Evolutionary conservation across 495 filamentous ascomycete species (phyloP), one percentile per base, ranked within the genome.

Genomic region (Hypoxylon cercidicola): DNA sequence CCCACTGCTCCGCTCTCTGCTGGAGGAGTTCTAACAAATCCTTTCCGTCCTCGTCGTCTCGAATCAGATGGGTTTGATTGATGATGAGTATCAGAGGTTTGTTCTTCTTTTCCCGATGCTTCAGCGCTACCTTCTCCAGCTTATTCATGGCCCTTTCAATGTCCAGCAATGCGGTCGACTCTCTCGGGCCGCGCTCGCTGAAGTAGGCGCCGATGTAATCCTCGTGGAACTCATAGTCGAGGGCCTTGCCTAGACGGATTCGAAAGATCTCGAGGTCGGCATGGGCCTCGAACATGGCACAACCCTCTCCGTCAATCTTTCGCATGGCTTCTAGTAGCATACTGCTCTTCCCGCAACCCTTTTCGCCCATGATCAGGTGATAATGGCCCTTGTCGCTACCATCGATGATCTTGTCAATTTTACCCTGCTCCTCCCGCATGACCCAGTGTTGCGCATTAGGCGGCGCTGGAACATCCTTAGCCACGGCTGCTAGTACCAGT

Each of bases 121-220:
- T 78, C 16, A 97, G 71, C 0, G 95, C 95, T 8, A 97, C 91
- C 76, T 99, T 99, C 73, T 99, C 94, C 4, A 99, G 78, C 75
- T 98, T 97, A 82, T 99, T 99, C 76, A 99, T 88, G 1, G 95
- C 95, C 13, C 95, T 86, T 70, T 99, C 95, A 49, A 99, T 97
- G 66, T 99, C 95, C 12, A 99, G 80, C 15, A 99, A 74, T 4
- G 95, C 91, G 0, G 90, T 93, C 1, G 91, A 92, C 66, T 99
- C 95, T 16, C 95, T 85, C 0, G 96, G 95, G 0, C 95, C 95
- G 28, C 92, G 87, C 64, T 98, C 96, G 57, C 90, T 93, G 79
- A 99, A 99, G 25, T 98, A 88, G 21, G 89, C 89, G 21, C 95
- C 95, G 49, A 99, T 96, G 72, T 99, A 98, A 74, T 96, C 93